Evolutionary conservation across 2,329 filamentous ascomycete species (phyloP), one percentile per base, ranked within the genome.

Genomic region (Calycina herbarum): DNA sequence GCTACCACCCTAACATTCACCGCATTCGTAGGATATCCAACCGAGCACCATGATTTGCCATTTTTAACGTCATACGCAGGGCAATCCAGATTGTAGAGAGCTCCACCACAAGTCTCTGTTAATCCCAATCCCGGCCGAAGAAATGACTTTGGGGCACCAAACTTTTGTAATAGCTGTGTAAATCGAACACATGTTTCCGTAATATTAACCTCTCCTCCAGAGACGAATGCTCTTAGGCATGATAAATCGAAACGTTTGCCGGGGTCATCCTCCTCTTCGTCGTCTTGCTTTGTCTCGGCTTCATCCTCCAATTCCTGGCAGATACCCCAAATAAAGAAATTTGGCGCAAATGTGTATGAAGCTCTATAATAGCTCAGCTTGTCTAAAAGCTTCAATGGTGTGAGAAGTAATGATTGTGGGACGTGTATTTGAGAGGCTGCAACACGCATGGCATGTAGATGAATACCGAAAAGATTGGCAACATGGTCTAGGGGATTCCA

Each of bases 31-130:
- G 57, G 57, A 24, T 24, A 42, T 35, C 57, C 57, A 24, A 59
- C 57, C 17, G 57, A 35, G 33, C 31, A 59, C 29, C 35, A 35
- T 15, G 6, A 3, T 29, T 24, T 38, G 2, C 35, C 20, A 24
- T 40, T 17, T 59, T 24, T 38, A 0, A 77, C n/a, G 63, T 84
- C 82, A 63, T 78, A 79, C 0, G 60, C 48, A 0, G 82, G 82
- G 60, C 78, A 82, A 1, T 76, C 61, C 0, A 68, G 42, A 74
- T 66, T 71, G 45, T 77, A 84, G 24, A 84, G 82, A 3, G 75
- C 68, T 0, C 82, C 82, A 0, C 82, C 82, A 67, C 82, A 85
- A 0, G 82, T 85, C 74, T 85, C 83, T 0, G 82, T 85, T 81
- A 84, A 81, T 7, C 82, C 79, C 40, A 80, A 84, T 0, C 78